Base-by-base conservation (phyloP, 805 yeast genomes). In the Zygotorulaspora florentina region DNA sequence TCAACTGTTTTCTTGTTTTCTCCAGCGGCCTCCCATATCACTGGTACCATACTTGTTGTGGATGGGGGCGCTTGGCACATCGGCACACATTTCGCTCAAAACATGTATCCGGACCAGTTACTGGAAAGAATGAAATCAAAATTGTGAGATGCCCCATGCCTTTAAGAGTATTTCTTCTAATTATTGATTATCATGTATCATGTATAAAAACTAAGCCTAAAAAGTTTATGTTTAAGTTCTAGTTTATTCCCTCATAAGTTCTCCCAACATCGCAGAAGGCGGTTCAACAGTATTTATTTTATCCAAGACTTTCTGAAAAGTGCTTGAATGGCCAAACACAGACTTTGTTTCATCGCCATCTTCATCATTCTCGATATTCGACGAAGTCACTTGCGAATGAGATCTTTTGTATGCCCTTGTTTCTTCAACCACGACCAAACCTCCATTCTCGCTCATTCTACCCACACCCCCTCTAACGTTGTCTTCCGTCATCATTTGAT, bases 51-150 rank as follows among this genome's bases (percentile, higher is more conserved):
- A 12, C 74, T 79, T 31, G 84, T 87, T 13, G 96, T 91, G 4
- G 98, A 90, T 67, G 97, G 97, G 42, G 98, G 83, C 2, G 73
- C 78, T 47, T 89, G 97, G 96, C 96, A 87, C 61, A 70, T 80
- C 62, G 88, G 90, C 11, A 65, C 68, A 10, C 48, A 64, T 45
- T 52, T 69, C 39, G 57, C 63, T 25, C 48, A 65, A 23, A 62
- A 65, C 29, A 57, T 67, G 52, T 78, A 77, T 52, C 84, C 85
- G 7, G 70, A 72, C 2, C 50, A 46, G 8, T 48, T 79, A 46
- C 48, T 55, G 11, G 40, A 66, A 13, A 61, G 66, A 9, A 63
- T 59, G 34, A 64, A 66, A 38, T 59, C 74, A 37, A 73, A 71
- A 57, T 56, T 73, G 18, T 72, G 7, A 7, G 25, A 7, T 7